A percentile compares a stretch with the other conserved stretches of the same genome.
phyloP scores from a whole-genome alignment of 2,329 filamentous ascomycete species.

The Neonectria punicea region DNA sequence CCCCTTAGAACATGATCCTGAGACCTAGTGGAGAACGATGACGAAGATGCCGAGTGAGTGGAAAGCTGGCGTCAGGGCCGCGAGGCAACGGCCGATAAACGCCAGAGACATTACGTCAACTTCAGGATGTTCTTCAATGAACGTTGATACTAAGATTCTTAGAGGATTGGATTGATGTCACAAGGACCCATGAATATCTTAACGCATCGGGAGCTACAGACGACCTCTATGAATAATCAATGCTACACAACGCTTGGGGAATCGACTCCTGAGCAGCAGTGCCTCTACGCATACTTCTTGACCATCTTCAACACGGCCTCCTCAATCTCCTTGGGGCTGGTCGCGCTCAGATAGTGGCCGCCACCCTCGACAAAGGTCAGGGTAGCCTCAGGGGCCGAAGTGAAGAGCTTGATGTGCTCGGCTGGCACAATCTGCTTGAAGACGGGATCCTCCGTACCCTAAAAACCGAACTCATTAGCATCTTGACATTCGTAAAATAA shows the following conservation, averaged over 20 bases:
- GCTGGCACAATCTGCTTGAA: constrained; percentile 53
- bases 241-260: not conserved
- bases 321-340: constrained; percentile 58
- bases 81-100: not conserved
- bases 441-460: constrained; percentile 59
- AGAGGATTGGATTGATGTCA: not conserved
- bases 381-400: constrained; percentile 55
- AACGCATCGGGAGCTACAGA: not conserved
- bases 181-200: not conserved
- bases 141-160: too few species aligned
- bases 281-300: constrained; percentile 49
- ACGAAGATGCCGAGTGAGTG: not conserved
- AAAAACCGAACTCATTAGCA: constrained; percentile 13
- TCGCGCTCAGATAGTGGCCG: constrained; percentile 61
- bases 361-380: constrained; percentile 57
- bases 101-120: too few species aligned
- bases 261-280: not conserved
- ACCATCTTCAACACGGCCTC: constrained; percentile 57
- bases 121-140: too few species aligned
- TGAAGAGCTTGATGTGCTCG: constrained; percentile 64
- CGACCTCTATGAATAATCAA: not conserved
- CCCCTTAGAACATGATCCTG: not conserved
- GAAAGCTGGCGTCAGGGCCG: not conserved
- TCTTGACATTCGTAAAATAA: not conserved
- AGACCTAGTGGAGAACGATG: not conserved